Conservation (phyloP, 805 yeast genomes). For the Metschnikowia aberdeeniae region DNA sequence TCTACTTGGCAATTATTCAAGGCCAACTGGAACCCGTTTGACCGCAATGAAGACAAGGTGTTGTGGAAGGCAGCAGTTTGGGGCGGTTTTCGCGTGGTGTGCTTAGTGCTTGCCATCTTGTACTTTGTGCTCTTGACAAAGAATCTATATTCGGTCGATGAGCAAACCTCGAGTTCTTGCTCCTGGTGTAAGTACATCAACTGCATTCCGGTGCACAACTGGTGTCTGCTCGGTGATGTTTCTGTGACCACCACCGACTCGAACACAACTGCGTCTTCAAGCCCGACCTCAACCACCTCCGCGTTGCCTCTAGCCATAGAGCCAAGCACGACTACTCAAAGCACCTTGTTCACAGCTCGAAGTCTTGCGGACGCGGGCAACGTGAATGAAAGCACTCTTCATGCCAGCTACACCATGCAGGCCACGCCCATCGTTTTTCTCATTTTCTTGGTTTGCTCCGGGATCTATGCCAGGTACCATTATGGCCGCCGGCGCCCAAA, state of each 20-base stretch:
- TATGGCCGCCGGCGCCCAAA: neutral
- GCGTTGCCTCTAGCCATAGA: conserved; percentile 1
- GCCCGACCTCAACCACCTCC: conserved; percentile 1
- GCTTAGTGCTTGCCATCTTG: conserved; percentile 43
- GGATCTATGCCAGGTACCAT: neutral
- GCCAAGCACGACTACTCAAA: conserved; percentile 2
- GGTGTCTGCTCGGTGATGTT: conserved; percentile 56
- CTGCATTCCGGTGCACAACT: conserved; percentile 65
- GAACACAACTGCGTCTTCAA: conserved; percentile 7
- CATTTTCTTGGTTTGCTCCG: neutral
- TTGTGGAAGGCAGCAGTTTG: conserved; percentile 44
- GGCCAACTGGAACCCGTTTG: conserved; percentile 39
- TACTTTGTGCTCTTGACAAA: conserved; percentile 48
- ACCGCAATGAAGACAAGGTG: conserved; percentile 32
- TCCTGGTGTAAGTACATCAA: conserved; percentile 71
- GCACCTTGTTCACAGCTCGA: neutral
- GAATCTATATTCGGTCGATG: conserved; percentile 41
- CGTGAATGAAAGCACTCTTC: neutral
- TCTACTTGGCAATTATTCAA: conserved; percentile 29
- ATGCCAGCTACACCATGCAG: neutral
- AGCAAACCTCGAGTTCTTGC: conserved; percentile 49
- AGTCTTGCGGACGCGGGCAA: neutral
- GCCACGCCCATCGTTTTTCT: neutral
- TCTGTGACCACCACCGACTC: conserved; percentile 18
- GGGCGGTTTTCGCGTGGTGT: conserved; percentile 45